Conservation (phyloP, 2,329 filamentous ascomycete species). For the Sporothrix globosa region DNA sequence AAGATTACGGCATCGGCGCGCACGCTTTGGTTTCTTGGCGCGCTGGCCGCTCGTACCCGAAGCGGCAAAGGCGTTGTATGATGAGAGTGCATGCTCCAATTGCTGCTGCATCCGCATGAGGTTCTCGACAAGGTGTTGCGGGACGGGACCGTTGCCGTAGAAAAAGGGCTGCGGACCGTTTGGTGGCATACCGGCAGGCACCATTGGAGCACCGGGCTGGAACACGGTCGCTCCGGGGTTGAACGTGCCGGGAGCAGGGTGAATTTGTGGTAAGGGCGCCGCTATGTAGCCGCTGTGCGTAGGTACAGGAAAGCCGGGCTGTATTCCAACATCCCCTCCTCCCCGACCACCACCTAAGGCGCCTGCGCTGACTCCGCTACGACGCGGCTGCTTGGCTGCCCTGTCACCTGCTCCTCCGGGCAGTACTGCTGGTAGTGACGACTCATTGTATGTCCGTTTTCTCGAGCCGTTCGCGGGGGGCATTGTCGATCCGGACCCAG, state of each 20-base stretch:
- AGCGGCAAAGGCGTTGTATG: conserved; percentile 38
- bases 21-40: conserved; percentile 43
- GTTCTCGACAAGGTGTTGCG: conserved; percentile 58
- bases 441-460: conserved; percentile 62
- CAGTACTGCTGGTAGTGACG: conserved; percentile 14
- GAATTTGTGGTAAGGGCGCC: not conserved
- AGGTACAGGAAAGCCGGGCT: not conserved
- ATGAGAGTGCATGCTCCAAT: conserved; percentile 53
- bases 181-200: not conserved
- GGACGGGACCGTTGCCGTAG: conserved; percentile 42
- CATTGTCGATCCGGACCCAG: not conserved
- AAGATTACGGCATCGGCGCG: conserved; percentile 67
- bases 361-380: conserved; percentile 47
- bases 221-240: conserved; percentile 9
- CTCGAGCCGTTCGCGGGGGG: conserved; percentile 39
- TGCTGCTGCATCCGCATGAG: conserved; percentile 62
- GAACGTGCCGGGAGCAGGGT: not conserved
- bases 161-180: conserved; percentile 5
- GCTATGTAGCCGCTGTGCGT: not conserved
- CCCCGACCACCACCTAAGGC: conserved; percentile 39
- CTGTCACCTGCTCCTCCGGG: conserved; percentile 43
- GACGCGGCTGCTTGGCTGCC: conserved; percentile 62
- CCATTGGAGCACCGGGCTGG: not conserved
- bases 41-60: conserved; percentile 30
- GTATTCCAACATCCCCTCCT: conserved; percentile 40